These are phyloP conservation scores for Sclerotinia minor DNA, from an alignment of 2,329 filamentous ascomycete species.

Conservation along the genomic window DNA sequence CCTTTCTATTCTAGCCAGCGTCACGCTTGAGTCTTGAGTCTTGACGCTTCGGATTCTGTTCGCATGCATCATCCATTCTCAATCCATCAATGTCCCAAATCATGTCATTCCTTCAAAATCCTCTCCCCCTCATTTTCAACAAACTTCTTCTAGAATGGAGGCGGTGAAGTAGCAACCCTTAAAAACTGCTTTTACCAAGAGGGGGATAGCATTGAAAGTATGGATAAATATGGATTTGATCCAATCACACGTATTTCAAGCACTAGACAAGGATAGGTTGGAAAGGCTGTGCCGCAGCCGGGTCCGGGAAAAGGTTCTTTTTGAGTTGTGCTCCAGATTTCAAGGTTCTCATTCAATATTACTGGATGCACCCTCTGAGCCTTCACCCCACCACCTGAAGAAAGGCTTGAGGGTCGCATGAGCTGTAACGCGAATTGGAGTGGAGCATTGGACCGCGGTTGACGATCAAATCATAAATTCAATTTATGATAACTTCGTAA, in stretches of 20 bases:
- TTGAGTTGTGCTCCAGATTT: neutral
- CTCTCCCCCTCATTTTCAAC: neutral
- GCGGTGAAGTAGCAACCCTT: conserved; percentile 16
- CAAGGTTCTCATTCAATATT: conserved; percentile 15
- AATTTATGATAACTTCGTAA: conserved; percentile 24
- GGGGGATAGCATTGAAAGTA: conserved; percentile 1
- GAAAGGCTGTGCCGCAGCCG: conserved; percentile 27
- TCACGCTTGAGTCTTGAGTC: neutral
- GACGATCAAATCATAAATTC: conserved; percentile 32
- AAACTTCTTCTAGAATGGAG: conserved; percentile 19
- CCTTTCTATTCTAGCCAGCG: conserved; percentile 18
- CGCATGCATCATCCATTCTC: conserved; percentile 1
- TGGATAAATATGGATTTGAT: neutral
- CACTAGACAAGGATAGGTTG: conserved; percentile 2
- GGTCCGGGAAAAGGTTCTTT: conserved; percentile 17
- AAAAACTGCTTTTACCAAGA: neutral
- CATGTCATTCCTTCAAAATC: conserved; percentile 7
- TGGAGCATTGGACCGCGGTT: conserved; percentile 30
- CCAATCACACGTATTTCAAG: conserved; percentile 2
- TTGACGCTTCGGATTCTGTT: neutral
- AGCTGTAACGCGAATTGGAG: conserved; percentile 29
- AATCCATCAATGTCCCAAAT: neutral
- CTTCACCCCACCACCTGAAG: conserved; percentile 21
- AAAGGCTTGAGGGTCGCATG: conserved; percentile 32
- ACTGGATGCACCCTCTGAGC: conserved; percentile 16